Evolutionary conservation across 2,329 filamentous ascomycete species (phyloP), one percentile per base, ranked within the genome.

Genomic region (Aspergillus quadrilineatus): DNA sequence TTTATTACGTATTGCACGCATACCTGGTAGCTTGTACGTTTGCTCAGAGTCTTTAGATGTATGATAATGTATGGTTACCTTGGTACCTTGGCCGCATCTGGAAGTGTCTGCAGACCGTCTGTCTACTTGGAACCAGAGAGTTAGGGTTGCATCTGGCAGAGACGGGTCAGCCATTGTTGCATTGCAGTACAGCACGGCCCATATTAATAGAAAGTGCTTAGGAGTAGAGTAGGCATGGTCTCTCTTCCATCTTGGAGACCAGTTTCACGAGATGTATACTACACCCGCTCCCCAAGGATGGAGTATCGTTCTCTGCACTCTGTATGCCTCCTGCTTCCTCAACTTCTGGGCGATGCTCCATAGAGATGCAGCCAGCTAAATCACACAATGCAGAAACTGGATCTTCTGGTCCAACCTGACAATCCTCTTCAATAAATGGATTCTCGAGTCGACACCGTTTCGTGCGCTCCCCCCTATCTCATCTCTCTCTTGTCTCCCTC

Each of bases 371-470:
- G 9, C 34, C 5, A 5, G 22, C 43, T 37, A 6, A 22, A 22
- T 22, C 22, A 22, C 3, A 17, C 22, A 22, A 22, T 22, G 22
- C 29, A 64, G 62, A 14, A 58, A 60, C 10, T 65, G 63, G 63
- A 55, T 63, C 8, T 58, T 60, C 51, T 62, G 60, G 55, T 65
- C 63, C 6, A 65, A 62, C 32, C 36, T 58, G 14, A 65, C 63
- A 71, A 97, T 97, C 74, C 82, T 97, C 55, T 97, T 96, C 86
- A 97, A 97, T 85, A 97, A 97, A 85, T 96, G 89, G 86, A 90
- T 97, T 69, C 82, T 97, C 59, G 86, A 92, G 68, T 92, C 87
- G 15, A 83, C 88, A 56, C 83, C 89, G 60, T 96, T 96, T 79
- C 83, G 87, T 90, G 82, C 79, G 86, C 66, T 29, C 32, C 15